Evolutionary conservation across 2,329 filamentous ascomycete genomes (phyloP), one percentile per base, ranked within the genome.

Genomic region (Madurella mycetomatis): DNA sequence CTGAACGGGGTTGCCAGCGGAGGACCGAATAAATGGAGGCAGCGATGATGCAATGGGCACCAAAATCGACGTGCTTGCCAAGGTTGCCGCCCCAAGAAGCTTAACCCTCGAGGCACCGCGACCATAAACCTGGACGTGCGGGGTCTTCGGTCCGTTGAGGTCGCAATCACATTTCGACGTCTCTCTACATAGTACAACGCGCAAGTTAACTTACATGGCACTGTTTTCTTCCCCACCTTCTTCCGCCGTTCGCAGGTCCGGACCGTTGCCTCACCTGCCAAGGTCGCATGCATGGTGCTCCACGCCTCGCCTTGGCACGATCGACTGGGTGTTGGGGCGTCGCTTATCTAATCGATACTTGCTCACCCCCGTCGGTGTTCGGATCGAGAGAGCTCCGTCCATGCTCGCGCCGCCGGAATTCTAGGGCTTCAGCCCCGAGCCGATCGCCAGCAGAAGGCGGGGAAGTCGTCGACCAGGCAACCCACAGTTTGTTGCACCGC

Each of bases 11-110:
- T 25, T 25, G 34, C 11, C 34, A 37, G 13, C 42, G 32, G 25
- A 30, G 46, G 42, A 47, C 41, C 46, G 47, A 55, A 47, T 47
- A 39, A 48, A 53, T 31, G 41, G 53, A 30, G 44, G 53, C 42
- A 44, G 31, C 45, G 54, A 61, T 61, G 59, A 57, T 57, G 59
- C 59, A 61, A 61, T 61, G 44, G 13, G 17, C 50, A 46, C 57
- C 47, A 52, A 49, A 44, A 49, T 16, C 59, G 58, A 58, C 46
- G 59, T 59, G 56, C 54, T 59, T 25, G 50, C 55, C 51, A 55
- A 57, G 49, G 18, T 47, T 16, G 44, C 44, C 30, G 9, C 37
- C 42, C 25, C 39, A 53, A 7, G 25, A 58, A 55, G 56, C 56
- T 58, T 55, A 47, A 53, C 46, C 56, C 56, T 49, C 7, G 25